Percentiles rank a stretch among this genome's conserved stretches.
These are phyloP conservation scores for Sechiopsis laciniata DNA, from an alignment of 306 rosid genomes.

Conservation along the genomic window DNA sequence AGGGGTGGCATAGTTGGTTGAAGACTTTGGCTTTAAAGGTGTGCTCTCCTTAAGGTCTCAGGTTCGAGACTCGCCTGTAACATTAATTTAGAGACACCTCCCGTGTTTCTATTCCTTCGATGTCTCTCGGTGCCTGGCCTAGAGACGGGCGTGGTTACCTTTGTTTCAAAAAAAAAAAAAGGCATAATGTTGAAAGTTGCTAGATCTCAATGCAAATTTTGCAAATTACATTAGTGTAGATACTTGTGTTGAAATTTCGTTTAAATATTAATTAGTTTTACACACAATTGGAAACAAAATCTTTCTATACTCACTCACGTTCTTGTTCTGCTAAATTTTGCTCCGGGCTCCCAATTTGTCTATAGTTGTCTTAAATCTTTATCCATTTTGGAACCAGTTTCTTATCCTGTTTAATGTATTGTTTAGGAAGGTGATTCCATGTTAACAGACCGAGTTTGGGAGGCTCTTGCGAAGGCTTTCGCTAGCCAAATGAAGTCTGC, in stretches of 20 bases:
- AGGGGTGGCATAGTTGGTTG: too few relatives aligned
- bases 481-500: constrained; percentile 93
- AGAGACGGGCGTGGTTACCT: too few relatives aligned
- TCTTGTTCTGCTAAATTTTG: neutral
- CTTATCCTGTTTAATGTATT: constrained; percentile 26
- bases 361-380: neutral
- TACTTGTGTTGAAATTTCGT: neutral
- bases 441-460: constrained; percentile 90
- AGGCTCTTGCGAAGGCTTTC: constrained; percentile 87
- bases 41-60: too few relatives aligned
- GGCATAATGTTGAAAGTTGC: neutral
- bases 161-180: too few relatives aligned
- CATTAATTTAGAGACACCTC: too few relatives aligned
- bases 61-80: too few relatives aligned
- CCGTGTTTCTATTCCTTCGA: too few relatives aligned
- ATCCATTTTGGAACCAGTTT: constrained; percentile 15
- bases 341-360: neutral
- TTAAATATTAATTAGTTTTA: neutral
- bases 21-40: too few relatives aligned
- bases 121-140: too few relatives aligned
- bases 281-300: neutral
- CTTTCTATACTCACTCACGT: neutral
- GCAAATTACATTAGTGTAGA: neutral
- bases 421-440: constrained; percentile 82
- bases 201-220: neutral